phyloP scores from a whole-genome alignment of 1,284 basidiomycete genomes.

The Macrocystidia cucumis region DNA sequence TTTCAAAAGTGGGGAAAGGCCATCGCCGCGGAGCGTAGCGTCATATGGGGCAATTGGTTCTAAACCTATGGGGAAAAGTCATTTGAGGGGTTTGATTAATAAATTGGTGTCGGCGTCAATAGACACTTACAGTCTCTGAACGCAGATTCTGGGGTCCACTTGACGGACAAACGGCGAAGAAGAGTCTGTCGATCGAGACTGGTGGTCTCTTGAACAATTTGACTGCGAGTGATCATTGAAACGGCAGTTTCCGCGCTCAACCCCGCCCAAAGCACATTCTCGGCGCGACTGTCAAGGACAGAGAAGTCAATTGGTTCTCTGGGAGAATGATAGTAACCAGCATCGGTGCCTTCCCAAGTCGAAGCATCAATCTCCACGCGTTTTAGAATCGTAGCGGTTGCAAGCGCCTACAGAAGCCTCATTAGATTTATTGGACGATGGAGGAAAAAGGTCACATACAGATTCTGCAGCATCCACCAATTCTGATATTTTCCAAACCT shows the following conservation, averaged over 20 bases:
- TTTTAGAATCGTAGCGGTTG: too few species aligned
- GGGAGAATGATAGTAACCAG: slow-evolving; percentile 27
- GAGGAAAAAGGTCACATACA: slow-evolving; percentile 28
- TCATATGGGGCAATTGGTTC: slow-evolving; percentile 56
- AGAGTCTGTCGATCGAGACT: slow-evolving; percentile 54
- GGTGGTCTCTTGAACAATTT: slow-evolving; percentile 53
- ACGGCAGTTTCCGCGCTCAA: slow-evolving; percentile 54
- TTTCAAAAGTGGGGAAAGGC: slow-evolving; percentile 64
- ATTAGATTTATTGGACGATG: too few species aligned
- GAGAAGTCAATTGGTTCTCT: slow-evolving; percentile 27
- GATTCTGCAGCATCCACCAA: slow-evolving; percentile 48
- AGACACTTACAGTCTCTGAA: slow-evolving; percentile 69
- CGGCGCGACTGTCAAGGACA: slow-evolving; percentile 12
- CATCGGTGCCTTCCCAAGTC: too few species aligned
- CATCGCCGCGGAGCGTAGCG: slow-evolving; percentile 48
- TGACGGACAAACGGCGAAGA: slow-evolving; percentile 39
- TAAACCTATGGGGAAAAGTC: slow-evolving; percentile 32
- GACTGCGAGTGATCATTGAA: slow-evolving; percentile 39
- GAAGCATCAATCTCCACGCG: too few species aligned
- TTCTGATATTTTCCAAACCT: slow-evolving; percentile 59
- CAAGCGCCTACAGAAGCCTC: too few species aligned
- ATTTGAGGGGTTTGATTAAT: background rate
- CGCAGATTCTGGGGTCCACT: slow-evolving; percentile 75
- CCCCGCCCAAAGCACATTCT: slow-evolving; percentile 19
- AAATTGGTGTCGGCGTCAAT: slow-evolving; percentile 2